These are phyloP conservation scores for Eucalyptus curtisii DNA, from an alignment of 345 rosid species.

Conservation along the genomic window DNA sequence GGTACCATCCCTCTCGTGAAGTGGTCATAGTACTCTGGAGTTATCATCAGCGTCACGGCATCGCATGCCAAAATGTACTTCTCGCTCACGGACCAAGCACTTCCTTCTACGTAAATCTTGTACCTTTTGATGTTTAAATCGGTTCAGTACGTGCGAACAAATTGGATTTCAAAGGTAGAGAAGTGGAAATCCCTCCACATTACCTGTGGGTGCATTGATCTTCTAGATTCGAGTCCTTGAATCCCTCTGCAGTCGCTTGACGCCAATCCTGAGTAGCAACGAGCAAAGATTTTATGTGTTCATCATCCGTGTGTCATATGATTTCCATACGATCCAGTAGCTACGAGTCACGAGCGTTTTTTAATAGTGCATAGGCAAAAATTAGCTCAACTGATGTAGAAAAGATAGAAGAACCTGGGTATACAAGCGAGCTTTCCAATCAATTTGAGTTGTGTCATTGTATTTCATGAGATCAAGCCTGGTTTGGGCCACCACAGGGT, in stretches of 20 bases:
- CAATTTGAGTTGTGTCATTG: slow-evolving; percentile 12
- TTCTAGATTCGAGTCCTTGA: slow-evolving; percentile 22
- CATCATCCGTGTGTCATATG: background rate
- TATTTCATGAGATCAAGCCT: slow-evolving; percentile 38
- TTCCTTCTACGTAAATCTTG: slow-evolving; percentile 37
- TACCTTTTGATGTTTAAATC: slow-evolving; percentile 14
- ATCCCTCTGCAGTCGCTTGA: background rate
- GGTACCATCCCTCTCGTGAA: slow-evolving; percentile 38
- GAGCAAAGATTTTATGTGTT: background rate
- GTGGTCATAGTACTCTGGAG: slow-evolving; percentile 20
- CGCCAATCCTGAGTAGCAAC: slow-evolving; percentile 24
- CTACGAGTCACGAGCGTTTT: background rate
- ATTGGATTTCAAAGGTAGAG: background rate
- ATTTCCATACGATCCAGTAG: background rate
- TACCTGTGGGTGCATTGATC: slow-evolving; percentile 53
- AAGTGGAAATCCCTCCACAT: slow-evolving; percentile 6
- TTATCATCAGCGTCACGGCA: slow-evolving; percentile 19
- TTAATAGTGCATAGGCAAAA: background rate
- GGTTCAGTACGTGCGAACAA: background rate
- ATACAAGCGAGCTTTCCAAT: slow-evolving; percentile 25
- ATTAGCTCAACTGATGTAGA: background rate
- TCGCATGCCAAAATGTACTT: slow-evolving; percentile 37
- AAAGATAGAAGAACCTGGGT: slow-evolving; percentile 9
- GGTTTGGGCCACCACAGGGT: slow-evolving; percentile 2
- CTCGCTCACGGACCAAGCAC: slow-evolving; percentile 39